Conservation (phyloP, 1,284 basidiomycete genomes). For the Naganishia liquefaciens region DNA sequence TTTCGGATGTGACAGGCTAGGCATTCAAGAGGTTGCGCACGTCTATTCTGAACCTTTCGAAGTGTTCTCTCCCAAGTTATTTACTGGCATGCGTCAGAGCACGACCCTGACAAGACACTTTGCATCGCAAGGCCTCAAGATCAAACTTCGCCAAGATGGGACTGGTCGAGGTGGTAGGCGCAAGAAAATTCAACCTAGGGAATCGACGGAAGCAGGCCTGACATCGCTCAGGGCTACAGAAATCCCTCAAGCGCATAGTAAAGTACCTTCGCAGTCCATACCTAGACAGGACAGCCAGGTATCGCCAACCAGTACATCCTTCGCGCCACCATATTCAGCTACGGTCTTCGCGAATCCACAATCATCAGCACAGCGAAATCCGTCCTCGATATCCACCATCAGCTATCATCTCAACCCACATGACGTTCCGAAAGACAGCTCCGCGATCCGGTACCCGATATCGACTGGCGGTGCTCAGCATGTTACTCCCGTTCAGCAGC, state of each 20-base stretch:
- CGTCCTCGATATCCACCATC: background rate
- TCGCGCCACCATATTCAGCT: background rate
- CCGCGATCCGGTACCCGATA: background rate
- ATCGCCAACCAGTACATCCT: background rate
- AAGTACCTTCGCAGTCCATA: background rate
- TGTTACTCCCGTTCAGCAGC: background rate
- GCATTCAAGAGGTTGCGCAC: slow-evolving; percentile 43
- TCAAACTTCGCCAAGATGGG: slow-evolving; percentile 52
- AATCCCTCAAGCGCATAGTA: background rate
- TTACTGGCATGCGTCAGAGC: slow-evolving; percentile 54
- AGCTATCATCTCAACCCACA: background rate
- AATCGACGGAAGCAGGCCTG: background rate
- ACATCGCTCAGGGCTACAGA: background rate
- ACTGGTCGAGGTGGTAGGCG: slow-evolving; percentile 23
- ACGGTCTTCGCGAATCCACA: background rate
- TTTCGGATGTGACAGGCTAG: slow-evolving; percentile 35
- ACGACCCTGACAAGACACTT: slow-evolving; percentile 53
- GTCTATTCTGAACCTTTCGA: slow-evolving; percentile 52
- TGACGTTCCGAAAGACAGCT: background rate
- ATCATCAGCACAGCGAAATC: background rate
- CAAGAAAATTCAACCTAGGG: slow-evolving; percentile 13
- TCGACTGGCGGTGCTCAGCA: background rate
- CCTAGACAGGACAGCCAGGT: background rate
- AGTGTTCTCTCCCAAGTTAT: slow-evolving; percentile 55
- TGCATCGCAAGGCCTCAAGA: slow-evolving; percentile 54